phyloP scores from a whole-genome alignment of 176 grass and related monocot species.

The Phoenix roebelenii region DNA sequence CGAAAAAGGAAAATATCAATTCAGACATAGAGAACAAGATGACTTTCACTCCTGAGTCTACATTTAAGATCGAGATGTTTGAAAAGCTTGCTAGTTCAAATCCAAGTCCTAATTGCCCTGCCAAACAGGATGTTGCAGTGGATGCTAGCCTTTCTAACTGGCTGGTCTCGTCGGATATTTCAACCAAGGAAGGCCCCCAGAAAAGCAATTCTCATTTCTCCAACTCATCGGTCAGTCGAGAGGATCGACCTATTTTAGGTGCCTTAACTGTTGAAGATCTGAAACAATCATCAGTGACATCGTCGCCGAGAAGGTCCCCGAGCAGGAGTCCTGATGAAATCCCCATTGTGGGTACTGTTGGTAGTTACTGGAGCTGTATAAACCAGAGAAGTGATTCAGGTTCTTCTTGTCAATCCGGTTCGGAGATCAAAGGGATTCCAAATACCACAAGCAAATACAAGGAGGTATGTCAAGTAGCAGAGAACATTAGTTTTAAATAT shows the following conservation, averaged over 20 bases:
- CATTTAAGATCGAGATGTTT: conserved; percentile 9
- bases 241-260: conserved; percentile 79
- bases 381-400: background rate
- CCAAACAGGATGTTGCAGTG: conserved; percentile 62
- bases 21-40: conserved; percentile 9
- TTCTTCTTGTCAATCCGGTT: conserved; percentile 25
- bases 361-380: conserved; percentile 30
- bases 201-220: conserved; percentile 40
- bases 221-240: conserved; percentile 46
- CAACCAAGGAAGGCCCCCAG: conserved; percentile 26
- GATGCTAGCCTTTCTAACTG: conserved; percentile 87
- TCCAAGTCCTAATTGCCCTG: conserved; percentile 30
- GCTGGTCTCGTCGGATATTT: conserved; percentile 41
- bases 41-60: conserved; percentile 2
- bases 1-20: conserved; percentile 58
- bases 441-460: conserved; percentile 54
- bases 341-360: conserved; percentile 83
- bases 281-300: conserved; percentile 70
- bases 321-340: conserved; percentile 65
- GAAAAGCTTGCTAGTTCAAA: conserved; percentile 14
- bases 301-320: conserved; percentile 54
- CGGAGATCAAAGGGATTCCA: conserved; percentile 40
- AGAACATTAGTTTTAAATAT: background rate
- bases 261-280: conserved; percentile 81
- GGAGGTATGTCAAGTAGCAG: conserved; percentile 28